Percentiles rank a stretch among this genome's conserved stretches.
These are phyloP conservation scores for Bruguiera parviflora DNA, from an alignment of 345 rosid species.

Conservation along the genomic window DNA sequence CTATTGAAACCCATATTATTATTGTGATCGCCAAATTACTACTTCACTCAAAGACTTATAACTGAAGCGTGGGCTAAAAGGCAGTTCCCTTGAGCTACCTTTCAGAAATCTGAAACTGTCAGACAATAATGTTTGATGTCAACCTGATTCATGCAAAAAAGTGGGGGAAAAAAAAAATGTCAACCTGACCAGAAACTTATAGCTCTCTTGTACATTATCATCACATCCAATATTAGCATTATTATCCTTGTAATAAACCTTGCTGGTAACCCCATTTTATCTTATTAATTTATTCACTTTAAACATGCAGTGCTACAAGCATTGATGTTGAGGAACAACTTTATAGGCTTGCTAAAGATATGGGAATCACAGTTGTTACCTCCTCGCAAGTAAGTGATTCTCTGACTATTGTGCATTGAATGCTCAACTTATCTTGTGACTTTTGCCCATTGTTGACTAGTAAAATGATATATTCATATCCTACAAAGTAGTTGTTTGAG, in stretches of 20 bases:
- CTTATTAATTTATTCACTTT: constrained; percentile 3
- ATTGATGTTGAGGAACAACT: constrained; percentile 98
- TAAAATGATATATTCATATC: not conserved
- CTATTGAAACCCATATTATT: not conserved
- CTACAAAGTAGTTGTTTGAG: not conserved
- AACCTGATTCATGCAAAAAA: no score
- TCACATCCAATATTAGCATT: not conserved
- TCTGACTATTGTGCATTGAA: not conserved
- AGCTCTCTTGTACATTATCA: no score
- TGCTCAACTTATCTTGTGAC: not conserved
- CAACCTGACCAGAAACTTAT: no score
- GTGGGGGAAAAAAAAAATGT: no score
- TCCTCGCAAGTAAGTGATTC: constrained; percentile 76
- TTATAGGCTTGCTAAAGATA: constrained; percentile 69
- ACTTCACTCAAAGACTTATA: no score
- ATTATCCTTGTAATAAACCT: not conserved
- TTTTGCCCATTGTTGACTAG: not conserved
- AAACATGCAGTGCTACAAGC: constrained; percentile 74
- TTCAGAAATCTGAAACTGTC: no score
- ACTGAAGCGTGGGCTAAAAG: no score
- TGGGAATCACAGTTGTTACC: constrained; percentile 86
- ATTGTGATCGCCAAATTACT: not conserved
- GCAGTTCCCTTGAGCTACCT: no score
- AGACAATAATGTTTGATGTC: no score
- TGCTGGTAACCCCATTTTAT: not conserved